Evolutionary conservation across 768 basidiomycete genomes (phyloP).

Genomic region (Kwoniella europaea): DNA sequence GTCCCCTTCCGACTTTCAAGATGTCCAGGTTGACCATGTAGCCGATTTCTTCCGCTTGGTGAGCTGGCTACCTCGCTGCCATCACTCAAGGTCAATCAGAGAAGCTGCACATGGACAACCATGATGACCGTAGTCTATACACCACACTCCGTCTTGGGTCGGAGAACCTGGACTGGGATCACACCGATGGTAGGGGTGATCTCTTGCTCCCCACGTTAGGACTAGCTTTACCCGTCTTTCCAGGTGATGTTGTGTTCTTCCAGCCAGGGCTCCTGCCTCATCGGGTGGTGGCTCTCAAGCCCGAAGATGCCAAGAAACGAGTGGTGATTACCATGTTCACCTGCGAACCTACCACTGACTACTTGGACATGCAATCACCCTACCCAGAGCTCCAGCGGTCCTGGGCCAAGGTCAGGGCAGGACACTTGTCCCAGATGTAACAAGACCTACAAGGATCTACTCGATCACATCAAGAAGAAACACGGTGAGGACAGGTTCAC

Average conservation of each 20-base stretch:
- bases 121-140: constrained; percentile 7
- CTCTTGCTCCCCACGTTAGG: constrained; percentile 14
- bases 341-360: background rate
- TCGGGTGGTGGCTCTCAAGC: constrained; percentile 2
- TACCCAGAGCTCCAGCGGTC: background rate
- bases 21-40: background rate
- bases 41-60: constrained; percentile 7
- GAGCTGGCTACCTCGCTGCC: constrained; percentile 10
- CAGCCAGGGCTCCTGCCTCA: constrained; percentile 17
- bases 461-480: constrained; percentile 11
- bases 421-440: background rate
- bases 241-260: constrained; percentile 25
- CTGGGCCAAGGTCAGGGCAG: background rate
- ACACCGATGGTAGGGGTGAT: constrained; percentile 3
- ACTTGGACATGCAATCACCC: background rate
- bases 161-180: background rate
- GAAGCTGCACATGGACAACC: constrained; percentile 16
- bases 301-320: constrained; percentile 7
- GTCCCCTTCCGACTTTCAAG: background rate
- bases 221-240: constrained; percentile 8
- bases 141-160: constrained; percentile 13
- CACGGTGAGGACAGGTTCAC: constrained; percentile 6
- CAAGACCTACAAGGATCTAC: background rate
- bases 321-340: constrained; percentile 12
- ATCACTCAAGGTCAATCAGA: constrained; percentile 11